These are phyloP conservation scores for Lipomyces chichibuensis DNA, from an alignment of 805 yeast genomes.

Conservation along the genomic window DNA sequence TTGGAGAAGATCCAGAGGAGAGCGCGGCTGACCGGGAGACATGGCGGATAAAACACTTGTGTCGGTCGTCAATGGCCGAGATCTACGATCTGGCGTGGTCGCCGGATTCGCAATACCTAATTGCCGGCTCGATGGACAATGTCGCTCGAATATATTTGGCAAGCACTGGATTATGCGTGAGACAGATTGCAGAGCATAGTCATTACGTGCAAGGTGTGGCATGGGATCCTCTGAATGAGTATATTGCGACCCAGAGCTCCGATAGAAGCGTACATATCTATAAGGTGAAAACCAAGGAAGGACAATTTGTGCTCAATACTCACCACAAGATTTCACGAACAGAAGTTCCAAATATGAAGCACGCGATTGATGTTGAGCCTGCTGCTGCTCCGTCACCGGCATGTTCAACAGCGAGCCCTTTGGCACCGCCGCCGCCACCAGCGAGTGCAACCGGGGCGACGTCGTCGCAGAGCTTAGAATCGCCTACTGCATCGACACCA, in stretches of 20 bases:
- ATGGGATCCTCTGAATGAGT: slow-evolving; percentile 89
- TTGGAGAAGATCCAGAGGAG: slow-evolving; percentile 36
- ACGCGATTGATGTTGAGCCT: slow-evolving; percentile 18
- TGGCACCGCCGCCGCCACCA: slow-evolving; percentile 7
- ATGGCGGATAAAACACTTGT: slow-evolving; percentile 68
- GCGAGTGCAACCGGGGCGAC: background rate
- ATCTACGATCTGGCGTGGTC: slow-evolving; percentile 94
- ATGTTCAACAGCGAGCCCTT: slow-evolving; percentile 1
- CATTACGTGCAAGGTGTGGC: slow-evolving; percentile 95
- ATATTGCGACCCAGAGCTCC: slow-evolving; percentile 83
- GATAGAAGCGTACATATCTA: slow-evolving; percentile 83
- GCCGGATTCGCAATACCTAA: slow-evolving; percentile 72
- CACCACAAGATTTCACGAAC: slow-evolving; percentile 57
- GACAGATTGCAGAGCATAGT: slow-evolving; percentile 69
- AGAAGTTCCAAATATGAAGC: slow-evolving; percentile 52
- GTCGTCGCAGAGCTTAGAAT: slow-evolving; percentile 11
- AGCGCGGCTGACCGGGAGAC: slow-evolving; percentile 53
- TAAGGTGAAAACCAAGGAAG: slow-evolving; percentile 46
- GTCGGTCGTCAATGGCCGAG: slow-evolving; percentile 68
- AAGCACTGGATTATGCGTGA: slow-evolving; percentile 57
- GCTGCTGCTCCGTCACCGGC: slow-evolving; percentile 10
- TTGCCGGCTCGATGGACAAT: slow-evolving; percentile 94
- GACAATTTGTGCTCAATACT: slow-evolving; percentile 46
- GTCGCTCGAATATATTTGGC: slow-evolving; percentile 69
- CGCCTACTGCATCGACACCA: slow-evolving; percentile 37